These are phyloP conservation scores for Pseudoturritis turrita DNA, from an alignment of 345 rosid genomes.

Conservation along the genomic window DNA sequence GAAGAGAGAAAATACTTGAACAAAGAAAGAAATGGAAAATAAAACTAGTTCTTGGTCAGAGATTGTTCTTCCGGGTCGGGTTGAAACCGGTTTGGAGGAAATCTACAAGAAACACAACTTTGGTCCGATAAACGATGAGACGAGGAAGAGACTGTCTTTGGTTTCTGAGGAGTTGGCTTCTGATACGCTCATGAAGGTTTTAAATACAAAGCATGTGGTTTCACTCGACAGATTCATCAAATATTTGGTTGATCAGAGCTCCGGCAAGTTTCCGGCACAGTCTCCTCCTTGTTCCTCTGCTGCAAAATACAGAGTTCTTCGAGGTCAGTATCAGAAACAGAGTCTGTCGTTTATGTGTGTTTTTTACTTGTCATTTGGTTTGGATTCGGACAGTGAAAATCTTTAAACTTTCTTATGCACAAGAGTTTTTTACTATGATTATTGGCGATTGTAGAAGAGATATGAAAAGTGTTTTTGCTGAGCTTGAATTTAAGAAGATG, in stretches of 20 bases:
- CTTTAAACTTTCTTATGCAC: too few species aligned
- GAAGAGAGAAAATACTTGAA: not conserved
- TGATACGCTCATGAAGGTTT: conserved; percentile 15
- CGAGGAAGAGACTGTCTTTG: conserved; percentile 33
- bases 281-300: conserved; percentile 4
- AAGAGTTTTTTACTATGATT: not conserved
- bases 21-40: not conserved
- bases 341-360: too few species aligned
- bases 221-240: conserved; percentile 25
- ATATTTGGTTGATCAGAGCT: not conserved
- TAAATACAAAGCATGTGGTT: not conserved
- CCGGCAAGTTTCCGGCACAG: not conserved
- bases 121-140: conserved; percentile 16
- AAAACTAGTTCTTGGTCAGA: not conserved
- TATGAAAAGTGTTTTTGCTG: too few species aligned
- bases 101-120: conserved; percentile 36
- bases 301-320: not conserved
- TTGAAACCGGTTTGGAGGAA: conserved; percentile 34
- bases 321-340: conserved; percentile 13
- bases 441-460: conserved; percentile 14
- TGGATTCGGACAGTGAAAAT: too few species aligned
- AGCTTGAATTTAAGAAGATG: conserved; percentile 58
- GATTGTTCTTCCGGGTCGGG: conserved; percentile 28
- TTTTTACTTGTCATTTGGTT: too few species aligned
- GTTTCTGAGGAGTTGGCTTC: conserved; percentile 37